Evolutionary conservation across 1,284 basidiomycete genomes (phyloP), one percentile per base, ranked within the genome.

Genomic region (Fomitopsis betulina): DNA sequence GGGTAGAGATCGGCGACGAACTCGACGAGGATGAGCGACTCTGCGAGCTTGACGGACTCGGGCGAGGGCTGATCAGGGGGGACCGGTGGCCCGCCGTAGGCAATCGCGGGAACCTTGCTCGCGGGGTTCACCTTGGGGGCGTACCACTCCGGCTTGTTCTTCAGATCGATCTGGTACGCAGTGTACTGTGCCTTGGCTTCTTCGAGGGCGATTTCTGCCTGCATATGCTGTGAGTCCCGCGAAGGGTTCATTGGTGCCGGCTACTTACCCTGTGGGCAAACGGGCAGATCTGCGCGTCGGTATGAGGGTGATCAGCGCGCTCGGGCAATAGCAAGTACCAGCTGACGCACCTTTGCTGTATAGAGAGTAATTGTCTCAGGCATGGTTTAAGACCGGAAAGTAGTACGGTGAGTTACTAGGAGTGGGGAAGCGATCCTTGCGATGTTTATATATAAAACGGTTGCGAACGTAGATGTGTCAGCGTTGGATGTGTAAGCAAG

Each of bases 121-220:
- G 80, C 83, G 1, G 82, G 80, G 70, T 88, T 88, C 38, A 89
- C 77, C 59, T 81, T 76, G 0, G 79, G 74, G 0, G 79, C 77
- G 67, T 84, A 87, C 86, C 85, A 86, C 53, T 75, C 76, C 0
- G 87, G 86, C 72, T 87, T 88, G 74, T 85, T 82, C 62, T 67
- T 57, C 32, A 87, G 69, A 63, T 88, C 80, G 57, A 88, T 80
- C 61, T 82, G 75, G 61, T 74, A 83, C 32, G 74, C 67, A 30
- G 76, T 79, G 65, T 75, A 82, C 0, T 77, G 66, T 1, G 79
- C 76, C 9, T 79, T 77, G 3, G 78, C 76, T 59, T 88, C 85
- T 25, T 75, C 72, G 15, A 88, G 76, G 0, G 86, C 84, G 17
- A 89, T 69, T 56, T 84, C 81, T 10, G 79, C 77, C 77, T 87